Percentiles rank a stretch among this genome's conserved stretches.
Evolutionary conservation across 2,329 filamentous ascomycete genomes (phyloP).

Genomic region (Botrytis cinerea): DNA sequence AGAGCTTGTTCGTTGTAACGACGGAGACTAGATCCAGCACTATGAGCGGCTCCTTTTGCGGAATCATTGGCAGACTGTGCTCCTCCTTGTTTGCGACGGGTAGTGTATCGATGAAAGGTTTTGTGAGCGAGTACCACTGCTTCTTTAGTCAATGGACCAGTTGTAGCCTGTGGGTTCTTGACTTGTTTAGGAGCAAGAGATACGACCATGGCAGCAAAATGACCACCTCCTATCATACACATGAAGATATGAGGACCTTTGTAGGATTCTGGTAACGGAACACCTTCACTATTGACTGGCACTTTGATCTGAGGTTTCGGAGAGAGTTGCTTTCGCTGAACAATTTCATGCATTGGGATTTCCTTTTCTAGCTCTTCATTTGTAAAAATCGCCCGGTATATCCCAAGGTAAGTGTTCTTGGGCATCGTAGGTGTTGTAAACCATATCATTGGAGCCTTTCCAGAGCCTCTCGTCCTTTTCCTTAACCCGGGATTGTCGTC

Average conservation of each 20-base stretch:
- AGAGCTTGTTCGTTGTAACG: constrained; percentile 93
- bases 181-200: constrained; percentile 78
- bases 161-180: constrained; percentile 57
- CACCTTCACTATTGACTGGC: constrained; percentile 58
- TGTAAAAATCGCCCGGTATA: constrained; percentile 83
- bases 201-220: constrained; percentile 96
- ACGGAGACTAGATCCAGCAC: constrained; percentile 84
- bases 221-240: constrained; percentile 97
- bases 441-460: constrained; percentile 81
- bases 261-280: constrained; percentile 56
- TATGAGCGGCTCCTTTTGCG: constrained; percentile 91
- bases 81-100: constrained; percentile 91
- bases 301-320: constrained; percentile 54
- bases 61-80: constrained; percentile 92
- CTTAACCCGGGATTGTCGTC: constrained; percentile 51
- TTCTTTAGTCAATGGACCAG: constrained; percentile 76
- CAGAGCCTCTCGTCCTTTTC: constrained; percentile 55
- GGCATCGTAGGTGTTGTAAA: constrained; percentile 76
- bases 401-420: constrained; percentile 75
- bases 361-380: constrained; percentile 67
- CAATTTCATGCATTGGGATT: constrained; percentile 61
- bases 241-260: constrained; percentile 86
- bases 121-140: constrained; percentile 92
- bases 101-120: constrained; percentile 97
- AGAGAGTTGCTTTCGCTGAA: constrained; percentile 76